Conservation (phyloP, 768 basidiomycete species). For the Kwoniella europaea region DNA sequence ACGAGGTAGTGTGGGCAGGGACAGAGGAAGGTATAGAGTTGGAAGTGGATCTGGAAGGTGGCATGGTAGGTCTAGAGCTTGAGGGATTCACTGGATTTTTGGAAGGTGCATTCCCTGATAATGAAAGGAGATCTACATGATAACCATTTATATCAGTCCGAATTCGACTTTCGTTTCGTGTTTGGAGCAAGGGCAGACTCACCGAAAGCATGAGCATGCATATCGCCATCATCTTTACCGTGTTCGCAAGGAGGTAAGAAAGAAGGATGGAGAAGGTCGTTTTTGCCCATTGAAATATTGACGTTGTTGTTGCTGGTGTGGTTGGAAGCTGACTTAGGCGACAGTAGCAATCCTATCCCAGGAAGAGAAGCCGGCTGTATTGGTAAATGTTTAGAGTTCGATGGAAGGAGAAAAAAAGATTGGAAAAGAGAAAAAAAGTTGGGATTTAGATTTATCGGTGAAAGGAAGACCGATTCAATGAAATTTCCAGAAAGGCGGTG, state of each 20-base stretch:
- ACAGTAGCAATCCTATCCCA: slow-evolving; percentile 6
- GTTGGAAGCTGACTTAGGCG: slow-evolving; percentile 15
- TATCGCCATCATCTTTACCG: slow-evolving; percentile 35
- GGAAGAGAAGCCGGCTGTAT: slow-evolving; percentile 28
- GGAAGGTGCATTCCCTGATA: slow-evolving; percentile 29
- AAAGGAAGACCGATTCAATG: slow-evolving; percentile 2
- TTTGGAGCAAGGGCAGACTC: slow-evolving; percentile 14
- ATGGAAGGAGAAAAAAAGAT: neutral
- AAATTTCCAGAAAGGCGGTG: slow-evolving; percentile 23
- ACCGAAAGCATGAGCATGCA: slow-evolving; percentile 54
- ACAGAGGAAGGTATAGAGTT: slow-evolving; percentile 40
- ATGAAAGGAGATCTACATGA: slow-evolving; percentile 41
- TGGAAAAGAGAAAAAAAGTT: slow-evolving; percentile 1
- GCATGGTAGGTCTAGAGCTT: slow-evolving; percentile 16
- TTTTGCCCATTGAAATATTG: slow-evolving; percentile 21
- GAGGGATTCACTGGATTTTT: neutral
- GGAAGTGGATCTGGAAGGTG: slow-evolving; percentile 27
- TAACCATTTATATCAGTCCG: neutral
- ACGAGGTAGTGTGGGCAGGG: slow-evolving; percentile 37
- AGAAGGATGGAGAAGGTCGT: slow-evolving; percentile 43
- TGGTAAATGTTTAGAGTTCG: neutral
- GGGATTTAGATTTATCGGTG: slow-evolving; percentile 1
- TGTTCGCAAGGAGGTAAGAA: slow-evolving; percentile 51
- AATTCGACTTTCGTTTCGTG: neutral
- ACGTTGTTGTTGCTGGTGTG: neutral